Evolutionary conservation across 345 rosid species (phyloP).

Genomic region (Bretschneidera sinensis): DNA sequence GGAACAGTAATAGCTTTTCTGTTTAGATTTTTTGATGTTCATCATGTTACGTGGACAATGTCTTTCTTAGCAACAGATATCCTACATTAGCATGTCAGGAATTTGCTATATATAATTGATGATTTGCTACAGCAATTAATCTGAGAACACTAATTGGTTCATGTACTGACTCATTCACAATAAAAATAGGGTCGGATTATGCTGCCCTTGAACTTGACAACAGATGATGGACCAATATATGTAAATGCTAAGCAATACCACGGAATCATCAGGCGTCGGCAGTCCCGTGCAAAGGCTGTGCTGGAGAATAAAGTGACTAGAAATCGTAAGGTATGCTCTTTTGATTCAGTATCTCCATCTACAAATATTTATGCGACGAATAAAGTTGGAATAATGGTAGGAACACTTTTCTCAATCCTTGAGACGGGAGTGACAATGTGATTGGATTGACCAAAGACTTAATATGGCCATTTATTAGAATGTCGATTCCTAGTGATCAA

Average conservation of each 20-base stretch:
- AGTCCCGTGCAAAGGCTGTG: constrained; percentile 86
- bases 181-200: constrained; percentile 59
- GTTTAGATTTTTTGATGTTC: too few relatives aligned
- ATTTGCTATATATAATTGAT: neutral
- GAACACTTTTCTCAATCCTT: neutral
- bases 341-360: constrained; percentile 3
- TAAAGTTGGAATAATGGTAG: neutral
- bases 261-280: constrained; percentile 85
- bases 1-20: too few relatives aligned
- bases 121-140: neutral
- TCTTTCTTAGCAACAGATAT: neutral
- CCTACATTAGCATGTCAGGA: neutral
- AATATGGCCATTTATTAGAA: too few relatives aligned
- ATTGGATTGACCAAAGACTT: too few relatives aligned
- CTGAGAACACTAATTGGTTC: neutral
- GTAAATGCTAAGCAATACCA: constrained; percentile 97
- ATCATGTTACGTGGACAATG: neutral
- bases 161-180: constrained; percentile 1
- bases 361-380: neutral
- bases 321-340: constrained; percentile 58
- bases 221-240: constrained; percentile 76
- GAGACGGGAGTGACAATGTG: too few relatives aligned
- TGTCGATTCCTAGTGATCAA: too few relatives aligned
- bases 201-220: constrained; percentile 70
- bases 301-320: constrained; percentile 44